Base-by-base conservation (phyloP, 2,329 filamentous ascomycete genomes). In the Fusarium pseudograminearum region DNA sequence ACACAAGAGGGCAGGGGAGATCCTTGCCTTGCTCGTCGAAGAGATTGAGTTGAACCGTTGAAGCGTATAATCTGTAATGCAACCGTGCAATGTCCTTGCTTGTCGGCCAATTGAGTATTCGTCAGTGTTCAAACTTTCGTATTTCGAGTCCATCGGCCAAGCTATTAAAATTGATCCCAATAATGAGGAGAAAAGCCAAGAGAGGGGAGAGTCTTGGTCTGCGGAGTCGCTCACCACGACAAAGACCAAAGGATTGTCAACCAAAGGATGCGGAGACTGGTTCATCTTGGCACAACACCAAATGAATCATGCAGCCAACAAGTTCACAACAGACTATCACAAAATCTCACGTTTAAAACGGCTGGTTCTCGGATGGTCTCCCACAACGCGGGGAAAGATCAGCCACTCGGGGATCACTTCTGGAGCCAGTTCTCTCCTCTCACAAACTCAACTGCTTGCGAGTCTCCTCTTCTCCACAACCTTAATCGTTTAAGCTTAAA, bases 401-500 rank as follows among this genome's bases (percentile, higher is more conserved):
- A 57, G 41, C 51, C 41, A 36, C 42, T 34, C 53, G n/a, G 53
- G n/a, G 10, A 22, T 41, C 20, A 47, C 24, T 33, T 44, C 22
- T 53, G 18, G 15, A 36, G 33, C 48, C 48, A 51, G 48, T 20
- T 31, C 47, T 30, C 24, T 7, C 36, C 47, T 28, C 24, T 14
- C 36, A 7, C 36, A 7, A 7, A 11, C 16, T 18, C 16, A n/a
- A 38, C 36, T 20, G 1, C 11, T 38, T 14, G 4, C 11, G 1
- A 14, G 18, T 38, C n/a, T 57, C 28, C 16, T n/a, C 18, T 41
- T 44, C 56, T 34, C 60, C 60, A 28, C 62, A 65, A 65, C 62
- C 63, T 66, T 66, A 66, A 56, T 47, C 53, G 15, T 65, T 46
- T 65, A 65, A 65, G 53, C 62, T 65, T 65, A 60, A 22, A 56